Percentiles rank a stretch among this genome's conserved stretches.
Evolutionary conservation across 331 rosid species (phyloP).

Genomic region (Quercus lobata): DNA sequence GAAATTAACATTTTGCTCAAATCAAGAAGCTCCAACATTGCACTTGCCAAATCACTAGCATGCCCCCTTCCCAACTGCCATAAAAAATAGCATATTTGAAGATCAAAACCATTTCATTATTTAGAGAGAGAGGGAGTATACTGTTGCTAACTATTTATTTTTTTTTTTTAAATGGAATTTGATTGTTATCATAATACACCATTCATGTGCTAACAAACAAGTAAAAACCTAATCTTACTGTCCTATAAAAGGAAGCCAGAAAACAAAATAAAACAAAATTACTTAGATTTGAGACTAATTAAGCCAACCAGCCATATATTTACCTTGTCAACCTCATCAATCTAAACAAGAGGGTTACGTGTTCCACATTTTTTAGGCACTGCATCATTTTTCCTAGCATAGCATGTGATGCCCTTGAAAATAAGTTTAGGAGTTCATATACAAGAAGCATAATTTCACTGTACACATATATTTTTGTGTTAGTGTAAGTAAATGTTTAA

Average conservation of each 20-base stretch:
- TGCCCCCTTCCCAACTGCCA: slow-evolving; percentile 96
- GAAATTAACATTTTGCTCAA: slow-evolving; percentile 87
- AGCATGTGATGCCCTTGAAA: slow-evolving; percentile 97
- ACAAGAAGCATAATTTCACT: slow-evolving; percentile 6
- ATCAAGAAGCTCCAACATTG: slow-evolving; percentile 98
- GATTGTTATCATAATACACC: neutral
- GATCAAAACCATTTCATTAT: neutral
- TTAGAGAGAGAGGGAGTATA: neutral
- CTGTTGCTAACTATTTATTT: neutral
- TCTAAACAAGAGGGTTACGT: slow-evolving; percentile 91
- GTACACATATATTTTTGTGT: neutral
- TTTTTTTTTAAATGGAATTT: neutral
- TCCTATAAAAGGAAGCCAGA: slow-evolving; percentile 5
- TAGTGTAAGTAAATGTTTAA: neutral
- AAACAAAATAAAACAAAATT: neutral
- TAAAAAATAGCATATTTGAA: slow-evolving; percentile 9
- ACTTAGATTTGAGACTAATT: slow-evolving; percentile 16
- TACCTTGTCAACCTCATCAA: slow-evolving; percentile 99
- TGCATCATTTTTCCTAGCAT: slow-evolving; percentile 99
- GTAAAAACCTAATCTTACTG: neutral
- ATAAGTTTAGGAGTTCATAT: slow-evolving; percentile 20
- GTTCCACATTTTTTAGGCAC: slow-evolving; percentile 93
- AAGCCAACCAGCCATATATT: slow-evolving; percentile 16
- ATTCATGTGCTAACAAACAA: neutral
- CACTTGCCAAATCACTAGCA: slow-evolving; percentile 99